Evolutionary conservation across 2,329 filamentous ascomycete species (phyloP).

Genomic region (Colletotrichum sojae): DNA sequence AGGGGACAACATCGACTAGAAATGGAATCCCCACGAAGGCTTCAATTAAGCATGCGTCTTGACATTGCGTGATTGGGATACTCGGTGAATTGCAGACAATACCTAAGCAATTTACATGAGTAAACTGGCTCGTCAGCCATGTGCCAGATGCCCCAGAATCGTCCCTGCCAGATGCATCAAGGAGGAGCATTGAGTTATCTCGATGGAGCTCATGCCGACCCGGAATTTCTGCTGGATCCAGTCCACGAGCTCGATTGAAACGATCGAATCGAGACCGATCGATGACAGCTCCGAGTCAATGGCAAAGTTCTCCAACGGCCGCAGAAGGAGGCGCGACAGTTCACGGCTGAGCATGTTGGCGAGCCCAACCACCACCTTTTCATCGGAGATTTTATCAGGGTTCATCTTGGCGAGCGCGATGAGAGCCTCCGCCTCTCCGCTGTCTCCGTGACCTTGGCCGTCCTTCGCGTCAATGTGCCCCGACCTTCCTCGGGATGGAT

Average conservation of each 20-base stretch:
- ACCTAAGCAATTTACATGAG: too few relatives aligned
- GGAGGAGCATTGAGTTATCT: conserved; percentile 30
- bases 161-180: conserved; percentile 23
- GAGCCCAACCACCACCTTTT: not conserved
- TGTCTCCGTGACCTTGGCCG: not conserved
- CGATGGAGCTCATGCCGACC: conserved; percentile 25
- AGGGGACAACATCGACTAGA: too few relatives aligned
- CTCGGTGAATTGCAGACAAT: too few relatives aligned
- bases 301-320: conserved; percentile 25
- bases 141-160: conserved; percentile 5
- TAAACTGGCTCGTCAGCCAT: too few relatives aligned
- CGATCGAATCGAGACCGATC: conserved; percentile 25
- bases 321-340: conserved; percentile 18
- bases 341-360: conserved; percentile 19
- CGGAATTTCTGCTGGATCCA: conserved; percentile 36
- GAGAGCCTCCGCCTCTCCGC: conserved; percentile 14
- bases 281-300: conserved; percentile 12
- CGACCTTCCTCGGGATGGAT: too few relatives aligned
- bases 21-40: too few relatives aligned
- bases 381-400: conserved; percentile 8
- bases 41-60: too few relatives aligned
- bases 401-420: conserved; percentile 16
- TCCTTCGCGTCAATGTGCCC: not conserved
- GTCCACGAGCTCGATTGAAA: conserved; percentile 34
- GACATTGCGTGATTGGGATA: too few relatives aligned